Base-by-base conservation (phyloP, 2,329 filamentous ascomycete species). In the Fusarium sp. region DNA sequence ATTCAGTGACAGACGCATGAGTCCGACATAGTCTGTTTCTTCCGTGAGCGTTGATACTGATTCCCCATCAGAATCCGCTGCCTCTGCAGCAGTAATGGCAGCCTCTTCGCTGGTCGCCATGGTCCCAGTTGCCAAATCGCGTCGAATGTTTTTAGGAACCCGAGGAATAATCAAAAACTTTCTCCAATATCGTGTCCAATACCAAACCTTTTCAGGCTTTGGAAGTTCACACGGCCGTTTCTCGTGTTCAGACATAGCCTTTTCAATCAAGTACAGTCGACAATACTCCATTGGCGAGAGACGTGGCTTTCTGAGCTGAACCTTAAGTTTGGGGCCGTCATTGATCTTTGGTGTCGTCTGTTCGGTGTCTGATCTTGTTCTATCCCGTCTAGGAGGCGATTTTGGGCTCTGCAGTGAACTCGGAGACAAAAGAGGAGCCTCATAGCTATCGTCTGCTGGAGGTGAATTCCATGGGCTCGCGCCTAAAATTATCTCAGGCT, bases 221-320 rank as follows among this genome's bases (percentile, higher is more conserved):
- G 70, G 72, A 6, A 79, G 63, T 19, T 71, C 65, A 41, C 73
- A 76, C 2, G 59, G 36, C 6, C 67, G 58, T 8, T 58, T 50
- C 10, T 76, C 67, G 19, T 58, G 68, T 13, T 71, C 65, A 11
- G 73, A 67, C 12, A 60, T 53, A 6, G 73, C 68, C 39, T 75
- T 72, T 41, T 77, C 73, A 3, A 79, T 55, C 31, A 77, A 67
- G 42, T 75, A 77, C 6, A 72, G 61, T 7, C 78, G 72, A 8
- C 70, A 53, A 43, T 79, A 79, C 39, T 80, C 78, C 76, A 79
- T 78, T 1, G 76, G 75, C 1, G 77, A 78, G 5, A 80, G 44
- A 1, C 76, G 72, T 1, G 76, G 75, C 19, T 60, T 49, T 5
- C 45, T 59, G 19, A 77, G 38, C 19, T 35, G 25, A 19, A 51